Percentiles rank a stretch among this genome's conserved stretches.
Evolutionary conservation across 208 protist genomes (phyloP).

Genomic region (Strigomonas galati): DNA sequence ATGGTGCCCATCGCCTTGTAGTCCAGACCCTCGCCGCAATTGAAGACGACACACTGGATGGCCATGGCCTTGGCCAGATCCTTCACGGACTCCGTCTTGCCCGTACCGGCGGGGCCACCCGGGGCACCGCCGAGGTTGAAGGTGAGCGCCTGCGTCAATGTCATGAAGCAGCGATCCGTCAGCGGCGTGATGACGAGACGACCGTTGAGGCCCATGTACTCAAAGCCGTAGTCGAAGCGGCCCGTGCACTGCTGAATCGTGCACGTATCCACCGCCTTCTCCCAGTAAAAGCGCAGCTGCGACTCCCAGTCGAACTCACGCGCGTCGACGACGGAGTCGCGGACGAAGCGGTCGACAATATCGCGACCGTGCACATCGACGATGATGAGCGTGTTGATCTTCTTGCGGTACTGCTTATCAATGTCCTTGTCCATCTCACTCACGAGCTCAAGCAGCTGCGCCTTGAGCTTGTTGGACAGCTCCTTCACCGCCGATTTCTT

Average conservation of each 20-base stretch:
- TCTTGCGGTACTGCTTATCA: conserved; percentile 92
- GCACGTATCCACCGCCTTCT: conserved; percentile 93
- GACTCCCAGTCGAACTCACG: conserved; percentile 99
- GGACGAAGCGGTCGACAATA: conserved; percentile 98
- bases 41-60: conserved; percentile 98
- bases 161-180: conserved; percentile 99
- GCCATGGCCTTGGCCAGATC: conserved; percentile 97
- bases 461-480: conserved; percentile 85
- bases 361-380: conserved; percentile 99
- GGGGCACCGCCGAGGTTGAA: conserved; percentile 96
- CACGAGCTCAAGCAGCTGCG: conserved; percentile 96
- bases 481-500: conserved; percentile 97
- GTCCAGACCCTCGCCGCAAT: conserved; percentile 99
- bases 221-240: conserved; percentile 96
- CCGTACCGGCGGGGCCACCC: conserved; percentile 94
- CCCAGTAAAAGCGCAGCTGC: conserved; percentile 99
- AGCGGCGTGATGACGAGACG: conserved; percentile 99
- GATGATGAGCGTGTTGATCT: conserved; percentile 99
- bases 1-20: conserved; percentile 98
- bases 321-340: conserved; percentile 97
- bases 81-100: conserved; percentile 99
- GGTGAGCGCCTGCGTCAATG: conserved; percentile 97
- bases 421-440: conserved; percentile 94
- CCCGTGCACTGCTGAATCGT: conserved; percentile 97
- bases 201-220: conserved; percentile 99